Conservation (phyloP, 202 grass and related monocot species). For the Eragrostis tef region DNA sequence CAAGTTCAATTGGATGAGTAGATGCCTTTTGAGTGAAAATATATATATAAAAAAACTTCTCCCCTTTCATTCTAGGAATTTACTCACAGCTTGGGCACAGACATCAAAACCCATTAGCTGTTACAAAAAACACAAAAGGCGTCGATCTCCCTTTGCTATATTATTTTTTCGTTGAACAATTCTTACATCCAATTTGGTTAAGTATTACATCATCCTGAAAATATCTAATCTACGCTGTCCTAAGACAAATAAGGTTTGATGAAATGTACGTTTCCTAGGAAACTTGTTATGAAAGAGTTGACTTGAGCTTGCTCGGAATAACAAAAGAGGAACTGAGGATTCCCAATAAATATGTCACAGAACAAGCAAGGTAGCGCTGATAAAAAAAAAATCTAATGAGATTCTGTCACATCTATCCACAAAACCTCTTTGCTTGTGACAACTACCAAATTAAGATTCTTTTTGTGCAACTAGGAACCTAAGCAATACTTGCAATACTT, state of each 20-base stretch:
- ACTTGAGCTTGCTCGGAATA: slow-evolving; percentile 33
- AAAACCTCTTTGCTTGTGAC: background rate
- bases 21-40: background rate
- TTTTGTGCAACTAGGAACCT: background rate
- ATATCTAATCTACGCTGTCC: background rate
- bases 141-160: background rate
- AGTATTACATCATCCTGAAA: background rate
- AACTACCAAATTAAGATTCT: background rate
- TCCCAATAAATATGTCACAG: no score
- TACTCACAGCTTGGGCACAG: background rate
- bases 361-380: background rate
- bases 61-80: background rate
- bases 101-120: background rate
- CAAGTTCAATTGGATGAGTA: background rate
- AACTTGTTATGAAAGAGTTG: slow-evolving; percentile 5
- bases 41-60: background rate
- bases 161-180: background rate
- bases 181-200: background rate
- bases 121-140: no score
- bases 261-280: slow-evolving; percentile 13
- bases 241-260: background rate
- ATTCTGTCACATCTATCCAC: background rate
- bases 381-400: background rate
- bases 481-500: slow-evolving; percentile 23
- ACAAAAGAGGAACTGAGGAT: background rate